Evolutionary conservation across 225 moss, liverwort and hornwort species (phyloP), one percentile per base, ranked within the genome.

Genomic region (Takakia lepidozioides): DNA sequence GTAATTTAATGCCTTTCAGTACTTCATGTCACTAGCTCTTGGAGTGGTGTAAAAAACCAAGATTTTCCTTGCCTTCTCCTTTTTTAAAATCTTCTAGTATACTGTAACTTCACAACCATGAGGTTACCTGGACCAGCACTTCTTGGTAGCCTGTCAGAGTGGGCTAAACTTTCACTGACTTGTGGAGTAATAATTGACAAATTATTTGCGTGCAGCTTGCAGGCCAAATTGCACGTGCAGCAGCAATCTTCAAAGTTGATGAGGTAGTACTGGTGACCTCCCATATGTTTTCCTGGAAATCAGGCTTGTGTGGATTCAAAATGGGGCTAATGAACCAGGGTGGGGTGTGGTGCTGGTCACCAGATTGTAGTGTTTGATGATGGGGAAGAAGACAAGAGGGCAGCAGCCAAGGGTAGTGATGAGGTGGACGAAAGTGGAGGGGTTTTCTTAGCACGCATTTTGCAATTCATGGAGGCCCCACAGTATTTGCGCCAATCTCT

Each of bases 321-420:
- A 32, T 32, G 32, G 11, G 32, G 11, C 11, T 11, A 32, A 6
- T 11, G 1, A 11, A 11, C 11, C 32, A 32, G 32, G n/a, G 46
- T 46, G 24, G 18, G 11, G 10, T 18, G 24, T 25, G 22, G 24
- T 46, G 22, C 3, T 25, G 19, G 19, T 23, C 41, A 20, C 34
- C 65, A 93, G 95, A 74, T 95, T 36, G 80, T 95, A 25, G 90
- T 95, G 25, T 95, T 90, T 48, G 95, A 95, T 52, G 95, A 95
- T 64, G 84, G 90, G 56, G 74, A 67, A 13, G 68, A 72, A 49
- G 77, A 72, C 46, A 84, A 79, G 48, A 76, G 81, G 26, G 67
- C 63, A 51, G 72, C 79, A 47, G 74, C 86, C 26, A 66, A 67
- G 49, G 90, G 95, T 89, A 76, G 76, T 46, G 95, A 87, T 48